These are phyloP conservation scores for Haplosporangium sp. DNA, from an alignment of 371 early-diverging fungal species.

Conservation along the genomic window DNA sequence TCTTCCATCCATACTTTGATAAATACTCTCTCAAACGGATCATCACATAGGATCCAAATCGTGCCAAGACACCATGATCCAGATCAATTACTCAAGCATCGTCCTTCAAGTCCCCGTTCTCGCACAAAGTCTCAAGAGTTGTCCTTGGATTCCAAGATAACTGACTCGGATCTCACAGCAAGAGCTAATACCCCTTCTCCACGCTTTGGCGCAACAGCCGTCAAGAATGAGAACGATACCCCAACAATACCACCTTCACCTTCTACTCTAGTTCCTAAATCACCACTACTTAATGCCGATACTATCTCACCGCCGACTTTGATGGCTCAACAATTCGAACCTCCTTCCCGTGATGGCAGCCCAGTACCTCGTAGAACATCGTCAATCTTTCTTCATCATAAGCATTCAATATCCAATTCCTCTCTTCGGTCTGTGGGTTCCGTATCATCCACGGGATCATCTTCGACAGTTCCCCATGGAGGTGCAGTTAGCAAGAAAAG, in stretches of 20 bases:
- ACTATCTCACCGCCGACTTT: slow-evolving; percentile 27
- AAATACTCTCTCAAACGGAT: slow-evolving; percentile 34
- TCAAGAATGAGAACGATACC: neutral
- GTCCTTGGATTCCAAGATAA: neutral
- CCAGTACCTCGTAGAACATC: slow-evolving; percentile 12
- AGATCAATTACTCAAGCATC: slow-evolving; percentile 20
- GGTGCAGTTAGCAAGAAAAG: slow-evolving; percentile 18
- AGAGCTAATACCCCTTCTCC: slow-evolving; percentile 24
- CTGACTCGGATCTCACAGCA: neutral
- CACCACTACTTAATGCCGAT: neutral
- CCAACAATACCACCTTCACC: slow-evolving; percentile 10
- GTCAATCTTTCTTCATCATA: slow-evolving; percentile 23
- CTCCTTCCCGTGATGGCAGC: slow-evolving; percentile 8
- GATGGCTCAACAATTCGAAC: slow-evolving; percentile 23
- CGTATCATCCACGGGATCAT: slow-evolving; percentile 16
- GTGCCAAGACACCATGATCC: slow-evolving; percentile 52
- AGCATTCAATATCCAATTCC: slow-evolving; percentile 33
- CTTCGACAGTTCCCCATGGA: slow-evolving; percentile 5
- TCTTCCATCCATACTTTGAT: slow-evolving; percentile 21
- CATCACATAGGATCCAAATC: slow-evolving; percentile 43
- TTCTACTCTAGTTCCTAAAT: neutral
- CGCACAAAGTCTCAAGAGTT: slow-evolving; percentile 44
- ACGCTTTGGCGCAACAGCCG: slow-evolving; percentile 8
- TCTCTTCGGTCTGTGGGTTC: slow-evolving; percentile 35
- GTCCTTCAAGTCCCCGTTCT: slow-evolving; percentile 15